Percentiles rank a stretch among this genome's conserved stretches.
phyloP scores from a whole-genome alignment of 148 eudicot genomes.

The Diospyros lotus region DNA sequence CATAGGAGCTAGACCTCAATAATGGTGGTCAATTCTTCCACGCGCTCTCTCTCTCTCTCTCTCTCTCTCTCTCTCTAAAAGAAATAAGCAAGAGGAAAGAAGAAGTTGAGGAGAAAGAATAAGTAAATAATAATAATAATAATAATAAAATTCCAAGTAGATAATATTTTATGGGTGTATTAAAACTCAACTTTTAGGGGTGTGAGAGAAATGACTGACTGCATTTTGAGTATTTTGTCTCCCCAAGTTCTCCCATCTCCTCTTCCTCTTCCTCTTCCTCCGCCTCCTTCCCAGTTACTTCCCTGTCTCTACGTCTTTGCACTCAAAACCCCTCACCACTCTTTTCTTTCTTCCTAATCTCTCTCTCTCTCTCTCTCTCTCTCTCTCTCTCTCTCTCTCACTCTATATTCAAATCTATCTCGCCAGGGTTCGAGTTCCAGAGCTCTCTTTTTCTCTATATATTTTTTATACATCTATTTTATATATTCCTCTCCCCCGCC shows the following conservation, averaged over 20 bases:
- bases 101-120: background rate
- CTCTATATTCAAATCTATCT: constrained; percentile 15
- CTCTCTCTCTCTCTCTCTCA: background rate
- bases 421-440: constrained; percentile 16
- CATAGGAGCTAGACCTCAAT: too few relatives aligned
- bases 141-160: background rate
- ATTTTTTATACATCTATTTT: background rate
- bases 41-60: background rate
- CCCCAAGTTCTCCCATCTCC: background rate
- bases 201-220: constrained; percentile 51
- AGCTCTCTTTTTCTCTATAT: constrained; percentile 7
- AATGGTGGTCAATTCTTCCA: background rate
- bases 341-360: constrained; percentile 19
- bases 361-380: background rate
- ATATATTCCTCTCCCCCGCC: background rate
- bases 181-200: constrained; percentile 26
- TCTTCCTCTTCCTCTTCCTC: constrained; percentile 14
- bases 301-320: constrained; percentile 25
- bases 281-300: constrained; percentile 8
- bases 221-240: constrained; percentile 28
- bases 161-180: constrained; percentile 16
- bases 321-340: constrained; percentile 26
- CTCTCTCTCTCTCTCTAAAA: background rate
- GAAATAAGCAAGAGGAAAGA: background rate
- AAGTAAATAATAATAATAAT: too few relatives aligned